Evolutionary conservation across 1,284 basidiomycete genomes (phyloP).

Genomic region (Ganoderma multipileum): DNA sequence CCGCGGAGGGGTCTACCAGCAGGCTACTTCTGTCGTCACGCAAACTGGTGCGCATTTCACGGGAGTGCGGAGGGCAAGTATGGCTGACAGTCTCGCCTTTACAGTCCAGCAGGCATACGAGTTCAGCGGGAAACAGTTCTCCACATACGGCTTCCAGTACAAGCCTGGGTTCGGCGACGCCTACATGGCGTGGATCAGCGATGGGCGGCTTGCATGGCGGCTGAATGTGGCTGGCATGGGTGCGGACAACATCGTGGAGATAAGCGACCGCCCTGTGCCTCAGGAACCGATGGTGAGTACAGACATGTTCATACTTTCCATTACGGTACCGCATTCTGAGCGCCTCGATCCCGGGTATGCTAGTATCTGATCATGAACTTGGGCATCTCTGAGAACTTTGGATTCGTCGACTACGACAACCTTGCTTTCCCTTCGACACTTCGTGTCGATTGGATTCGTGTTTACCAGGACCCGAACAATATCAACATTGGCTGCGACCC

Average conservation of each 20-base stretch:
- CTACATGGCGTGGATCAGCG: conserved; percentile 84
- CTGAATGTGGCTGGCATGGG: conserved; percentile 74
- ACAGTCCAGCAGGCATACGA: conserved; percentile 40
- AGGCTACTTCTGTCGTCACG: conserved; percentile 46
- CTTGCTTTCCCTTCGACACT: conserved; percentile 74
- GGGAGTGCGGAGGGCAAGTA: no score
- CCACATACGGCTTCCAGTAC: conserved; percentile 40
- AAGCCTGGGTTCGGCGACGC: conserved; percentile 40
- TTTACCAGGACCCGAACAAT: conserved; percentile 74
- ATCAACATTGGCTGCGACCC: conserved; percentile 87
- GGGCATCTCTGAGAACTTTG: conserved; percentile 84
- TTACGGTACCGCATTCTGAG: not conserved
- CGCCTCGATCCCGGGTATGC: not conserved
- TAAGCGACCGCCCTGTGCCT: conserved; percentile 37
- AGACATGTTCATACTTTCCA: not conserved
- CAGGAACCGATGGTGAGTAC: conserved; percentile 41
- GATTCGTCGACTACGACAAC: conserved; percentile 66
- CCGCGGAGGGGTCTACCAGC: conserved; percentile 58
- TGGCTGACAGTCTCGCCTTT: not conserved
- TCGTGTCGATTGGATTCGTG: conserved; percentile 83
- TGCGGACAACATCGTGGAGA: conserved; percentile 49
- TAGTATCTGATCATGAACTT: conserved; percentile 84
- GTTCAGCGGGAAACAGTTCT: conserved; percentile 31
- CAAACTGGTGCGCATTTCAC: conserved; percentile 24
- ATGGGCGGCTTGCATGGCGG: conserved; percentile 75